Conservation (phyloP, 352 stramenopile genomes). For the Globisporangium acanthophoron region DNA sequence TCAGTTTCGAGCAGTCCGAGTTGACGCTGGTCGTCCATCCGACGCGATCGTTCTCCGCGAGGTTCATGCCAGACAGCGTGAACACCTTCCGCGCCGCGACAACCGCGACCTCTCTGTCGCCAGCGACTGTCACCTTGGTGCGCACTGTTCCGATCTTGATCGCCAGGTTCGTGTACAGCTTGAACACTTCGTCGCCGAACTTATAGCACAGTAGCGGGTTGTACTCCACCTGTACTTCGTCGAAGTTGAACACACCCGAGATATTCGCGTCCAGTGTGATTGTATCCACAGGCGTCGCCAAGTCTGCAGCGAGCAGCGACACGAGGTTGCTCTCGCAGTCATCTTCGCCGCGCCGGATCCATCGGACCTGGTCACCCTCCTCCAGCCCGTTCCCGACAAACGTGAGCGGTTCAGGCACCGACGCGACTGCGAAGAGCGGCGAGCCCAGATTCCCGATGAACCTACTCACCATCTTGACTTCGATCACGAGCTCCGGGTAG, state of each 20-base stretch:
- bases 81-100: conserved; percentile 40
- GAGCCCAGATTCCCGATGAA: conserved; percentile 42
- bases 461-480: conserved; percentile 46
- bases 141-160: conserved; percentile 52
- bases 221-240: conserved; percentile 35
- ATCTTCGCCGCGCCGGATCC: conserved; percentile 40
- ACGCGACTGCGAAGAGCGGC: conserved; percentile 40
- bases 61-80: conserved; percentile 37
- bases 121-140: conserved; percentile 24
- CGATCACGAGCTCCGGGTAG: conserved; percentile 35
- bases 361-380: conserved; percentile 42
- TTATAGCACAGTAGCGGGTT: conserved; percentile 59
- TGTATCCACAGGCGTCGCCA: conserved; percentile 30
- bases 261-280: conserved; percentile 22
- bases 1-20: conserved; percentile 27
- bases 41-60: conserved; percentile 38
- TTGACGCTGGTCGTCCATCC: conserved; percentile 34
- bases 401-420: conserved; percentile 49
- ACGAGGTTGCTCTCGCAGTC: conserved; percentile 53
- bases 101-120: conserved; percentile 48
- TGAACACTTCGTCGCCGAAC: conserved; percentile 50
- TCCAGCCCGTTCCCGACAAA: conserved; percentile 46
- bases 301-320: conserved; percentile 21
- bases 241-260: conserved; percentile 48
- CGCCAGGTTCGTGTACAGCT: conserved; percentile 39